These are phyloP conservation scores for Dothistroma pini DNA, from an alignment of 2,329 filamentous ascomycete genomes.

Conservation along the genomic window DNA sequence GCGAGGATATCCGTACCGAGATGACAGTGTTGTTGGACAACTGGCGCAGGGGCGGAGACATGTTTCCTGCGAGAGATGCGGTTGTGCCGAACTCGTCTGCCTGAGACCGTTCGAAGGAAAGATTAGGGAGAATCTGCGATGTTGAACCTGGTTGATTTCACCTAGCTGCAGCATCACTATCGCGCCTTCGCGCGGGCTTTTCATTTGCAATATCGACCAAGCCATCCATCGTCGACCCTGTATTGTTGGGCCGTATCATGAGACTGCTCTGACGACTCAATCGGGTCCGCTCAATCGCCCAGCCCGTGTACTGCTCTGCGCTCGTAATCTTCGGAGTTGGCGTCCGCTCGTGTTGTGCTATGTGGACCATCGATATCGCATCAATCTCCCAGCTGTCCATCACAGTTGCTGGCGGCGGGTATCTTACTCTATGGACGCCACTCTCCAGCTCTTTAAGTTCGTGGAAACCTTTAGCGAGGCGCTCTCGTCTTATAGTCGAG, in stretches of 20 bases:
- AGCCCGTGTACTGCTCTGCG: neutral
- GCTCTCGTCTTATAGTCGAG: neutral
- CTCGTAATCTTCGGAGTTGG: neutral
- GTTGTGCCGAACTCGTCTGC: conserved; percentile 2
- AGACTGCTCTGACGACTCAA: neutral
- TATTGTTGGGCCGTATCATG: neutral
- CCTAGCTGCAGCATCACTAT: neutral
- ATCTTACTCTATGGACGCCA: conserved; percentile 12
- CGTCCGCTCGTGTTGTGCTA: neutral
- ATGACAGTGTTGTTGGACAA: conserved; percentile 56
- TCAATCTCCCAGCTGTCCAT: neutral
- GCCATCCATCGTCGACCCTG: neutral
- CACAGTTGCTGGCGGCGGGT: conserved; percentile 12
- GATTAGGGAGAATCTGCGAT: neutral
- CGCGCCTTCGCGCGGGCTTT: neutral
- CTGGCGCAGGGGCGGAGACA: conserved; percentile 46
- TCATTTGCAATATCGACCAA: neutral
- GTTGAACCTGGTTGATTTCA: neutral
- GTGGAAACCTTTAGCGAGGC: conserved; percentile 6
- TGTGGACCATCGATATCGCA: neutral
- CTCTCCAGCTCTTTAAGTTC: conserved; percentile 15
- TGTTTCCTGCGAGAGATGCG: conserved; percentile 19
- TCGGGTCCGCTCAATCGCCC: neutral
- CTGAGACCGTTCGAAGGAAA: neutral
- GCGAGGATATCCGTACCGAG: conserved; percentile 58